Percentiles rank a stretch among this genome's conserved stretches.
Evolutionary conservation across 164 flowering plant species (phyloP).

Genomic region (Berberis thunbergii): DNA sequence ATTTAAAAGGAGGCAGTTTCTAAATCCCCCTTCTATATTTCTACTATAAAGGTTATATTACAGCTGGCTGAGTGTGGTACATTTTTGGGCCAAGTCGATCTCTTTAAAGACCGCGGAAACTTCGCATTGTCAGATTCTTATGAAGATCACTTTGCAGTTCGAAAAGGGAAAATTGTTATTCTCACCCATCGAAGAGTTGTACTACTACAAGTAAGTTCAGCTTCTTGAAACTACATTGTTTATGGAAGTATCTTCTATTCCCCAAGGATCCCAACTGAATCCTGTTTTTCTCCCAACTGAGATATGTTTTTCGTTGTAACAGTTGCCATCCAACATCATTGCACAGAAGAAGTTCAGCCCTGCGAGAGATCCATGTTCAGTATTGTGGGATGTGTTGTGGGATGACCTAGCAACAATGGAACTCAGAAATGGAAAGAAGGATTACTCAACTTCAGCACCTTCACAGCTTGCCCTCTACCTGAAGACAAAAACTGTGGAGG

Average conservation of each 20-base stretch:
- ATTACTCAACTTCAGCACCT: constrained; percentile 51
- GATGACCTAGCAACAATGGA: constrained; percentile 78
- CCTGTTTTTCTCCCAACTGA: not conserved
- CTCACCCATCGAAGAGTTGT: constrained; percentile 89
- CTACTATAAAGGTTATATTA: constrained; percentile 59
- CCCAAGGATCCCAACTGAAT: not conserved
- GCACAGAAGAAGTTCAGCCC: constrained; percentile 88
- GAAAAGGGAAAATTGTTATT: constrained; percentile 65
- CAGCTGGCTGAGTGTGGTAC: constrained; percentile 95
- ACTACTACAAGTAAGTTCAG: constrained; percentile 54
- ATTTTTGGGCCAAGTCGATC: constrained; percentile 90
- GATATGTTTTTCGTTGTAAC: constrained; percentile 10
- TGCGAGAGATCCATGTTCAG: constrained; percentile 88
- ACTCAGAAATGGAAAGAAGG: constrained; percentile 70
- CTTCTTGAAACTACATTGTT: not conserved
- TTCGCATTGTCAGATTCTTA: constrained; percentile 98
- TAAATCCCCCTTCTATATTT: constrained; percentile 7
- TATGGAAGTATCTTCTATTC: not conserved
- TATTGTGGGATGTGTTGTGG: constrained; percentile 92
- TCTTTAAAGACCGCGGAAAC: constrained; percentile 93
- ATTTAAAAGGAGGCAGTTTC: constrained; percentile 1
- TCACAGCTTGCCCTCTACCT: constrained; percentile 66
- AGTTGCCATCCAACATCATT: constrained; percentile 73
- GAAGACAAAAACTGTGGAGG: constrained; percentile 38
- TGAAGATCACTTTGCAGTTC: constrained; percentile 88